These are phyloP conservation scores for Ganoderma lingzhi DNA, from an alignment of 1,284 basidiomycete species.

Conservation along the genomic window DNA sequence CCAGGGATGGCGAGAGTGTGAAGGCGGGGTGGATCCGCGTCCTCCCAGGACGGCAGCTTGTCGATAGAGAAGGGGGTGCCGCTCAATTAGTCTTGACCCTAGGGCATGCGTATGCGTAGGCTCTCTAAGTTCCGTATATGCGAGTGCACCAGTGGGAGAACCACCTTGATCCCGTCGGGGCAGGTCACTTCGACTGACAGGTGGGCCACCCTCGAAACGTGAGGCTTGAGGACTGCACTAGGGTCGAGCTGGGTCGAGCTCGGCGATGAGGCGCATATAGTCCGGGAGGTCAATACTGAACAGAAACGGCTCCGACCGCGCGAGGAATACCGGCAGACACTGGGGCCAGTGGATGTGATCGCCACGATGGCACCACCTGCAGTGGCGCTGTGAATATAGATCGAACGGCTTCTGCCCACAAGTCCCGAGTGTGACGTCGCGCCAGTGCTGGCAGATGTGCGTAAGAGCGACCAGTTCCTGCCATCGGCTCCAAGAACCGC, in stretches of 20 bases:
- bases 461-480: background rate
- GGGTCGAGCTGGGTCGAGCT: background rate
- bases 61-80: background rate
- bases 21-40: background rate
- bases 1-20: background rate
- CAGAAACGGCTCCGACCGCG: background rate
- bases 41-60: background rate
- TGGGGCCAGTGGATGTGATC: background rate
- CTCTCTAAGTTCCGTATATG: background rate
- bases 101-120: background rate
- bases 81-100: background rate
- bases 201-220: background rate
- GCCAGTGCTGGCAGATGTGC: constrained; percentile 20
- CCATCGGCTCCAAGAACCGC: background rate
- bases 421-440: constrained; percentile 5
- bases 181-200: background rate
- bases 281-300: background rate
- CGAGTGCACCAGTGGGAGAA: background rate
- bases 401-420: constrained; percentile 4
- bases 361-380: background rate
- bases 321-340: background rate
- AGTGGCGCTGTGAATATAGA: background rate
- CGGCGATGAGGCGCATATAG: too few relatives aligned
- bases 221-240: background rate
- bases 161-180: background rate